Percentiles rank a stretch among this genome's conserved stretches.
Evolutionary conservation across 192 early-diverging fungal species (phyloP).

Genomic region (Backusella luteola): DNA sequence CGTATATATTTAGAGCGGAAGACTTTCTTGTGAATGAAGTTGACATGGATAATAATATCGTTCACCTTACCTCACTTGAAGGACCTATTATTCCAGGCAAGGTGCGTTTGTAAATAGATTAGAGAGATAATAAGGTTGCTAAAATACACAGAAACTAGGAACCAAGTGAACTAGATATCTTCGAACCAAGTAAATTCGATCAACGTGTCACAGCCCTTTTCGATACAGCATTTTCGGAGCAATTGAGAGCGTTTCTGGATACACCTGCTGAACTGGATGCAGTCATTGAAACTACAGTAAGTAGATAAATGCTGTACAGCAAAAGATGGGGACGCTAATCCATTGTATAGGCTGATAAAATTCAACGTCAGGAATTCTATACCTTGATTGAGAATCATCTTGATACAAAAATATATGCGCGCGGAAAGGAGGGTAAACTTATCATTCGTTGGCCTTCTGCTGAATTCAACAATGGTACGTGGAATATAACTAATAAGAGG

Average conservation of each 20-base stretch:
- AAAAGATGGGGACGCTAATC: no score
- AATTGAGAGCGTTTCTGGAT: slow-evolving; percentile 31
- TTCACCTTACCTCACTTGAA: slow-evolving; percentile 56
- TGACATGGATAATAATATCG: slow-evolving; percentile 61
- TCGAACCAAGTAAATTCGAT: slow-evolving; percentile 11
- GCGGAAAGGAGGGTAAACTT: slow-evolving; percentile 6
- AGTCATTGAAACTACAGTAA: slow-evolving; percentile 23
- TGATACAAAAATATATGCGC: slow-evolving; percentile 2
- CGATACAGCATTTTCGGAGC: neutral
- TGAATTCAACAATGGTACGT: neutral
- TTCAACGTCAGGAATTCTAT: slow-evolving; percentile 11
- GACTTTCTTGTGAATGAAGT: slow-evolving; percentile 98
- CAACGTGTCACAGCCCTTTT: slow-evolving; percentile 25
- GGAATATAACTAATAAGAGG: neutral
- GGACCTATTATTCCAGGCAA: slow-evolving; percentile 8
- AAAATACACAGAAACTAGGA: neutral
- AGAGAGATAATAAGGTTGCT: neutral
- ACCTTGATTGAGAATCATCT: slow-evolving; percentile 9
- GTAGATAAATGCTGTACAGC: no score
- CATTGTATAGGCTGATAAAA: slow-evolving; percentile 3
- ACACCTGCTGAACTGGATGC: slow-evolving; percentile 21
- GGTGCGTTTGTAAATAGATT: neutral
- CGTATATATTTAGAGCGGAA: slow-evolving; percentile 49
- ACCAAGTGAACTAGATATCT: neutral
- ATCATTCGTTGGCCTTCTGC: slow-evolving; percentile 17